Base-by-base conservation (phyloP, 225 moss, liverwort and hornwort genomes). In the Bryum argenteum region DNA sequence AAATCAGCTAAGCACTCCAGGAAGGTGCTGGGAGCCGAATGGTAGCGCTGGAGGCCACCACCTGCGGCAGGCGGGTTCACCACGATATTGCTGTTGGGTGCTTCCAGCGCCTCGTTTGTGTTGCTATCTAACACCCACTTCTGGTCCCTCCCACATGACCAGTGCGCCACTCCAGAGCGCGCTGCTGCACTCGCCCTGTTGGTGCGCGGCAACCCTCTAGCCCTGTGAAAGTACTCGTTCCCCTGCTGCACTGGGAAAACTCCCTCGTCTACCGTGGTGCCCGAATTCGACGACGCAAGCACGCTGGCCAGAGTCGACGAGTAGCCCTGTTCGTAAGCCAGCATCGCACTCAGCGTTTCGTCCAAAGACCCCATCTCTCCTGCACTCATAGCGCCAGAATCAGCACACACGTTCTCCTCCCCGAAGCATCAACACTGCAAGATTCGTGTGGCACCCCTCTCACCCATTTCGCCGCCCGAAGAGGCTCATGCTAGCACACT, bases 21-120 rank as follows among this genome's bases (percentile, higher is more conserved):
- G 39, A 86, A 71, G 11, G 42, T 74, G 60, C 83, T 89, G 11
- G 89, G 89, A 18, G 89, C 86, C n/a, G 89, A 84, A 47, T 86
- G 86, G 23, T 89, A 73, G 18, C 89, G 86, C 14, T 86, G 86
- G 43, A 89, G 61, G 1, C 82, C 79, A 3, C 79, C 65, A 18
- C 39, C 14, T 18, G 58, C 47, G 47, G 14, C n/a, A 19, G 51
- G 23, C 43, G 67, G 70, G 74, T 69, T 79, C 62, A 77, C 57
- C 8, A 61, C 9, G 45, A 10, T 43, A 63, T 43, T 76, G 10
- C 65, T 78, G 12, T 12, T 14, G 14, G 47, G 16, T 23, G 59
- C 76, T 57, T 86, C 71, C 65, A 86, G 19, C 18, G 11, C 73
- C 73, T 78, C 73, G 19, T 54, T 69, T 2, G 26, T 26, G 65